Base-by-base conservation (phyloP, 495 filamentous ascomycete species). In the Daldinia concentrica region DNA sequence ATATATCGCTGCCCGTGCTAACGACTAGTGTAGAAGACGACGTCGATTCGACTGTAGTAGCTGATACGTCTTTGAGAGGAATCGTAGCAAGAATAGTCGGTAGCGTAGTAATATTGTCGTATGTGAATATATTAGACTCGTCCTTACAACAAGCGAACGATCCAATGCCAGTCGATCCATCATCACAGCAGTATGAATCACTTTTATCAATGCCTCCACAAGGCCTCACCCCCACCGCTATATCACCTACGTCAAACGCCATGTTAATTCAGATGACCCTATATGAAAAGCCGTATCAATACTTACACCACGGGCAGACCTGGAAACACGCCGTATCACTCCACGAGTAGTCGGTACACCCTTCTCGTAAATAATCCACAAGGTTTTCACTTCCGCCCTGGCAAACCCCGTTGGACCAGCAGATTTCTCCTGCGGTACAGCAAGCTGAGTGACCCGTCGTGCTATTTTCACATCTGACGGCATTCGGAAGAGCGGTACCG, bases 81-180 rank as follows among this genome's bases (percentile, higher is more conserved):
- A 71, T 56, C 17, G 68, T 66, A 15, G 57, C 68, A 4, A 71
- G 55, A 4, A 71, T 51, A 6, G 51, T 61, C 12, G 62, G 68
- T 37, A 71, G 52, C 3, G 62, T 48, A 0, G 56, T 57, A 24
- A 71, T 62, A 45, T 71, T 61, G 29, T 51, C 50, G 30, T 66
- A 62, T 6, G 26, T 12, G 52, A 71, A 71, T 27, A 37, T 43
- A 2, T 12, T 9, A 1, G 62, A 37, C 29, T 65, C 27, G n/a
- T 62, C 50, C n/a, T 12, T 61, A 39, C 68, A 66, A 19, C 68
- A 71, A n/a, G 68, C 62, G 14, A 72, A 67, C 4, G 69, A 72
- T 1, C 63, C 63, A 29, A 24, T 0, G 1, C 69, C 63, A 1
- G 58, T 72, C 9, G 32, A 27, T 5, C 68, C 62, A 19, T 72